Evolutionary conservation across 192 early-diverging fungal genomes (phyloP).

Genomic region (Pilaira anomala): DNA sequence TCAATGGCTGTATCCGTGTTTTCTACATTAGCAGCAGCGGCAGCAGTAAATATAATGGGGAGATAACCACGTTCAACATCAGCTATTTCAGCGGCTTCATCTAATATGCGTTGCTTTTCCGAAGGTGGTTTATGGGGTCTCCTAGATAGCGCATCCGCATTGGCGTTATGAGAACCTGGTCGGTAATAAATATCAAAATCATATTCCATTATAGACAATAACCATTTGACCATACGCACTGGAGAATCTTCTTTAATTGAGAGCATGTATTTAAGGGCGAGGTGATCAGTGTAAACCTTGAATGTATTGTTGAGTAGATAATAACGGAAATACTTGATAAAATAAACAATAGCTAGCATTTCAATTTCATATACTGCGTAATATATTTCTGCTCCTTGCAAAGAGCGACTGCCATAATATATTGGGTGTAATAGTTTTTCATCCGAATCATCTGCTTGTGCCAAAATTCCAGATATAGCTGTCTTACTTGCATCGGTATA

Average conservation of each 20-base stretch:
- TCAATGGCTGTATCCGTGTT: background rate
- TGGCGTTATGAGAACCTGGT: background rate
- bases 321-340: background rate
- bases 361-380: slow-evolving; percentile 10
- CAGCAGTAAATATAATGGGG: background rate
- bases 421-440: background rate
- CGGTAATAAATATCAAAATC: slow-evolving; percentile 11
- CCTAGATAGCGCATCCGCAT: slow-evolving; percentile 2
- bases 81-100: background rate
- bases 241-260: slow-evolving; percentile 2
- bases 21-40: background rate
- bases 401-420: background rate
- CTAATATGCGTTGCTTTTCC: too few species aligned
- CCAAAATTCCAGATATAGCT: slow-evolving; percentile 11
- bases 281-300: background rate
- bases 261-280: background rate
- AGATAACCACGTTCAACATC: background rate
- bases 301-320: background rate
- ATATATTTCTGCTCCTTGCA: background rate
- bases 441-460: background rate
- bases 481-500: slow-evolving; percentile 7
- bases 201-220: slow-evolving; percentile 4
- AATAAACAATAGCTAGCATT: slow-evolving; percentile 2
- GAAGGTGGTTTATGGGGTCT: background rate
- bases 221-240: background rate